phyloP scores from a whole-genome alignment of 108 stramenopile species.

The Stephanodiscus triporus region DNA sequence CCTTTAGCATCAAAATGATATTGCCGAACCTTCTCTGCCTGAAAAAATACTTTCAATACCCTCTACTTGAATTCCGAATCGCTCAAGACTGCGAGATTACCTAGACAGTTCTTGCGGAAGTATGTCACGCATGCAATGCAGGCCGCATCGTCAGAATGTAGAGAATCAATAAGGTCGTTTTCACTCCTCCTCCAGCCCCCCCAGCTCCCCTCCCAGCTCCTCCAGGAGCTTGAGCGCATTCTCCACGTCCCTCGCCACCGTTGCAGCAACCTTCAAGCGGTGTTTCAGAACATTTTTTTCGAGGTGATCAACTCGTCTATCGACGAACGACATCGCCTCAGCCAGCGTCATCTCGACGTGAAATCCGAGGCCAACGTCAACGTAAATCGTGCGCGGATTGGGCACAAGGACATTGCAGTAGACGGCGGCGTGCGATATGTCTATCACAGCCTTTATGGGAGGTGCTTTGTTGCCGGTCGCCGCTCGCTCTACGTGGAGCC shows the following conservation, averaged over 20 bases:
- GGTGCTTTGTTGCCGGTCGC: no score
- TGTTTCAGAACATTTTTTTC: slow-evolving; percentile 37
- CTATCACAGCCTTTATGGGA: slow-evolving; percentile 19
- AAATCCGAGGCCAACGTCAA: slow-evolving; percentile 77
- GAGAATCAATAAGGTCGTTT: no score
- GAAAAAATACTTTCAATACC: no score
- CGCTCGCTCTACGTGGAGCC: no score
- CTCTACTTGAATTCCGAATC: no score
- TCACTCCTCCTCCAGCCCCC: no score
- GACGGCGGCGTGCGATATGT: slow-evolving; percentile 57
- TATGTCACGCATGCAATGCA: no score
- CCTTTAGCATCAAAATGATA: no score
- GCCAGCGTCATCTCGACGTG: slow-evolving; percentile 66
- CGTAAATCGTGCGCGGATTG: slow-evolving; percentile 54
- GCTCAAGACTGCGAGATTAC: no score
- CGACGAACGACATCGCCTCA: slow-evolving; percentile 65
- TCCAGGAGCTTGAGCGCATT: slow-evolving; percentile 52
- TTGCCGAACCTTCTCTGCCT: no score
- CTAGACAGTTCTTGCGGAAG: no score
- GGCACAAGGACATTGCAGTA: slow-evolving; percentile 60
- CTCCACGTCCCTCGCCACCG: slow-evolving; percentile 53
- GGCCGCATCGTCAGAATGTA: no score
- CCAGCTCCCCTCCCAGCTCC: slow-evolving; percentile 27
- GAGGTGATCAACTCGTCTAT: slow-evolving; percentile 51
- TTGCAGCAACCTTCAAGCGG: slow-evolving; percentile 34